Evolutionary conservation across 2,329 filamentous ascomycete species (phyloP), one percentile per base, ranked within the genome.

Genomic region (Paraconiothyrium sp.): DNA sequence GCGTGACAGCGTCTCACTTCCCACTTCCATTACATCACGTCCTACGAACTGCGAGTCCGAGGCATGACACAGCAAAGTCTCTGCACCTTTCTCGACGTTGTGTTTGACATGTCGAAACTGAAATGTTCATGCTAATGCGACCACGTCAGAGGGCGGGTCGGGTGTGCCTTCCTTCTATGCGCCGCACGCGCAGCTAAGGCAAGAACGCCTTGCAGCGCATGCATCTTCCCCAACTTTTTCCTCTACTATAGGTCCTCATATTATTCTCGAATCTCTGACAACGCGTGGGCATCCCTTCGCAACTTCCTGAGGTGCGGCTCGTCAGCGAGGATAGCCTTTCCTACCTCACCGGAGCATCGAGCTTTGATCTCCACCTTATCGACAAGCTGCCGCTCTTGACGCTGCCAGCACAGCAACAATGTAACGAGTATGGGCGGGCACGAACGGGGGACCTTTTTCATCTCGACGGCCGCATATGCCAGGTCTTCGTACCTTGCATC

Each of bases 1-100:
- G 59, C 59, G 54, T 57, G 58, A 52, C 39, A n/a, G n/a, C 39
- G 39, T 41, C 39, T n/a, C 39, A 7, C 39, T n/a, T n/a, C 39
- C 9, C 39, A 7, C 39, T n/a, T n/a, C 39, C 9, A 43, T 39
- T 6, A 2, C 32, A 8, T 35, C 16, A 14, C 35, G 51, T 37
- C 11, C 24, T 30, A 2, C 13, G 10, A 37, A 4, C 39, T 41
- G 35, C 35, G 8, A n/a, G 22, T 44, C 24, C 37, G 39, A 41
- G 22, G 24, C 24, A 30, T 20, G 7, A 52, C 37, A n/a, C 34
- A 41, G 16, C 39, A 20, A 20, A 7, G 39, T 41, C 2, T 41
- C 39, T 41, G 39, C 16, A n/a, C 16, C n/a, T 16, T 41, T n/a
- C 39, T 41, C 39, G 4, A 41, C 14, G 14, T 41, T n/a, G 39